Evolutionary conservation across 495 filamentous ascomycete species (phyloP).

Genomic region (Antarctomyces pellizariae): DNA sequence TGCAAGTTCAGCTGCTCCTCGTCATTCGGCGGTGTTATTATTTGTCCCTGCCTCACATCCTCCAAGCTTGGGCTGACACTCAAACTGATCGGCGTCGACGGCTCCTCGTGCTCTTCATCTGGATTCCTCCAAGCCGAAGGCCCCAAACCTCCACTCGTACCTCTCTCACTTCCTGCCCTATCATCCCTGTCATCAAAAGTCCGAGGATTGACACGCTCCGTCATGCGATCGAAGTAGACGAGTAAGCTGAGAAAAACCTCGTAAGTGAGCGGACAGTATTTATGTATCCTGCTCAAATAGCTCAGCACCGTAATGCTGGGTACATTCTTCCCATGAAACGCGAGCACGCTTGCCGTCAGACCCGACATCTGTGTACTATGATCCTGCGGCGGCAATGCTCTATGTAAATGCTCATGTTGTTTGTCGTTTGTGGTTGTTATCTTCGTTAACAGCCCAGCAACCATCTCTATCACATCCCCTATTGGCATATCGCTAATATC

Average conservation of each 20-base stretch:
- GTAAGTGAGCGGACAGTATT: constrained; percentile 96
- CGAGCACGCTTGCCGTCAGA: constrained; percentile 74
- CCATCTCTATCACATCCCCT: constrained; percentile 97
- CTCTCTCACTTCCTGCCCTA: constrained; percentile 3
- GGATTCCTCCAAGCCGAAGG: too few species aligned
- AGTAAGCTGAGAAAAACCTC: constrained; percentile 90
- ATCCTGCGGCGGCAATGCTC: constrained; percentile 43
- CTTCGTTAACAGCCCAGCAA: constrained; percentile 90
- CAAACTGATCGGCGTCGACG: too few species aligned
- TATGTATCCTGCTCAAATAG: constrained; percentile 91
- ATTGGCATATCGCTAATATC: constrained; percentile 98
- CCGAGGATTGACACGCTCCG: constrained; percentile 79
- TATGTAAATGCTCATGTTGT: constrained; percentile 64
- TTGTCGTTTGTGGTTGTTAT: constrained; percentile 93
- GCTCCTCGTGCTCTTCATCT: too few species aligned
- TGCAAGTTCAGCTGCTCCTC: too few species aligned
- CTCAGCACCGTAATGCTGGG: constrained; percentile 92
- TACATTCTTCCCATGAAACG: constrained; percentile 98
- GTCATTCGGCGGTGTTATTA: too few species aligned
- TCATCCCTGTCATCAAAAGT: too few species aligned
- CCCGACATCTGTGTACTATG: constrained; percentile 42
- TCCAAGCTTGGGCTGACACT: too few species aligned
- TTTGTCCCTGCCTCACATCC: too few species aligned
- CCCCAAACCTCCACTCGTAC: constrained; percentile 6
- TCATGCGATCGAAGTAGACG: constrained; percentile 98